Evolutionary conservation across 306 rosid species (phyloP).

Genomic region (Glycine latifolia): DNA sequence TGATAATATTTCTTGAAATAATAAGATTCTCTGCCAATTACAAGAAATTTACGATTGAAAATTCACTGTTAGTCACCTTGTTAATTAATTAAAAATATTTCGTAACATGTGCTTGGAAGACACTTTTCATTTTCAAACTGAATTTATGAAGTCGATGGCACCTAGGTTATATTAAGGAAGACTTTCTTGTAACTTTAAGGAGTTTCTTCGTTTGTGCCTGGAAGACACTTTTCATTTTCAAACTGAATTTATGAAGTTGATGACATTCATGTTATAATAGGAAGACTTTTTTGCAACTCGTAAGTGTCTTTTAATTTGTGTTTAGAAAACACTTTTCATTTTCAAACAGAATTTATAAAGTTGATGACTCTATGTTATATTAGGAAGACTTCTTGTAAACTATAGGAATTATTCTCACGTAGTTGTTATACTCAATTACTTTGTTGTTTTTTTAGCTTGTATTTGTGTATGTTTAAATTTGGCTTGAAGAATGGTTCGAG

Average conservation of each 20-base stretch:
- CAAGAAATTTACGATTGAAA: background rate
- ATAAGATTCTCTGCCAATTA: constrained; percentile 6
- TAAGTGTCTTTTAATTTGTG: background rate
- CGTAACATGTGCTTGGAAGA: constrained; percentile 15
- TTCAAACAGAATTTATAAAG: background rate
- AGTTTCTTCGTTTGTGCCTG: background rate
- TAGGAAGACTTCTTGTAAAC: constrained; percentile 1
- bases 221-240: constrained; percentile 26
- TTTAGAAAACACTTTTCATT: background rate
- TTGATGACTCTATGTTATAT: background rate
- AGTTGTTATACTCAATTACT: background rate
- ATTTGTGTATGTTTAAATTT: constrained; percentile 2
- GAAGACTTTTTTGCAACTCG: constrained; percentile 1
- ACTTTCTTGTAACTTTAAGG: background rate
- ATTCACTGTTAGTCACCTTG: background rate
- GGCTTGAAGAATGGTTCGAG: constrained; percentile 19
- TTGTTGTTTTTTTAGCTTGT: background rate
- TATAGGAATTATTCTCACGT: background rate
- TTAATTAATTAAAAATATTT: background rate
- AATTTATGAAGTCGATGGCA: constrained; percentile 9
- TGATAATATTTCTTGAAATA: too few relatives aligned
- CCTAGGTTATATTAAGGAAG: background rate
- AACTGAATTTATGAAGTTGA: constrained; percentile 27
- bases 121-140: constrained; percentile 21
- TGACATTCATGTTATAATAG: background rate